Conservation (phyloP, 805 yeast genomes). For the Kregervanrija delftensis region DNA sequence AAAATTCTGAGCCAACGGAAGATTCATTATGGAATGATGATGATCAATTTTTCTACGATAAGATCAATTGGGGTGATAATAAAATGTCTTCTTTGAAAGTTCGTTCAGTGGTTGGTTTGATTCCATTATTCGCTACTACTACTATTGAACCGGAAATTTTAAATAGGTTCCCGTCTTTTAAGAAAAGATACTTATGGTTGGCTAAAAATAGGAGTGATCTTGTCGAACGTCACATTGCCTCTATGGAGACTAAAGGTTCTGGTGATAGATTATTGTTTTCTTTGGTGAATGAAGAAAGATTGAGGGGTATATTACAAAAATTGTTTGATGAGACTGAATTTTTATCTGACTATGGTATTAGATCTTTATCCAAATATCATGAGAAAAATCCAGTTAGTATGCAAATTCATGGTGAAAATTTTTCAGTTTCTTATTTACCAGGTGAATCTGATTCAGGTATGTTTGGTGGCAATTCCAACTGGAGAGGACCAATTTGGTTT, state of each 20-base stretch:
- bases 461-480: conserved; percentile 94
- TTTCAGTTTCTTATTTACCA: conserved; percentile 67
- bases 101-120: conserved; percentile 83
- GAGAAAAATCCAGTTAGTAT: conserved; percentile 77
- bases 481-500: conserved; percentile 98
- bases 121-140: conserved; percentile 83
- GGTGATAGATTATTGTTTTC: conserved; percentile 78
- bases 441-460: conserved; percentile 90
- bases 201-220: conserved; percentile 60
- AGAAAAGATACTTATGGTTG: conserved; percentile 80
- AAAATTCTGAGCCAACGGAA: conserved; percentile 31
- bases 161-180: conserved; percentile 73
- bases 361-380: conserved; percentile 84
- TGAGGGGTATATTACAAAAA: conserved; percentile 64
- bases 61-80: conserved; percentile 74
- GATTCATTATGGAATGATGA: conserved; percentile 84
- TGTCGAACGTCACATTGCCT: conserved; percentile 78
- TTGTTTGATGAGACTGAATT: conserved; percentile 86
- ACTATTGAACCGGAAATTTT: conserved; percentile 82
- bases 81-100: conserved; percentile 68
- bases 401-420: conserved; percentile 72
- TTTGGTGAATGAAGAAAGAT: conserved; percentile 72
- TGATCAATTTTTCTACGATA: conserved; percentile 85
- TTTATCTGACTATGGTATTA: conserved; percentile 74
- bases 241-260: conserved; percentile 69